phyloP scores from a whole-genome alignment of 257 asterid genomes.

The Sherardia arvensis region DNA sequence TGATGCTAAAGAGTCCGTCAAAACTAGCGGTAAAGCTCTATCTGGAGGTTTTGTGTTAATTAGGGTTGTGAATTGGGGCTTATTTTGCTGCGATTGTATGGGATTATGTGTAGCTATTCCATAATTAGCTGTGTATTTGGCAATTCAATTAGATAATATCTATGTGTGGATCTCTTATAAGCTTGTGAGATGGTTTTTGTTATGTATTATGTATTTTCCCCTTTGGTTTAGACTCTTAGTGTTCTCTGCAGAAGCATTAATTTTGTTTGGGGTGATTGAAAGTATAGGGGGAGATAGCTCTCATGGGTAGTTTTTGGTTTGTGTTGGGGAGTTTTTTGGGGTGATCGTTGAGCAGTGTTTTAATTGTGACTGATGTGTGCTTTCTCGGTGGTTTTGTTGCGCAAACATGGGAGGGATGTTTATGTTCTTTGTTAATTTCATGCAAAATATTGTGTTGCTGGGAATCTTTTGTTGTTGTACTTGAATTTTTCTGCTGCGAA shows the following conservation, averaged over 20 bases:
- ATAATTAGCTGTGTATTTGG: background rate
- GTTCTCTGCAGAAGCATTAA: background rate
- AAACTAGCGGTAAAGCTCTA: conserved; percentile 35
- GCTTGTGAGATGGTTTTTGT: background rate
- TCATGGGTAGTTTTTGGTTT: no score
- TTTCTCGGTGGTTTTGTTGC: background rate
- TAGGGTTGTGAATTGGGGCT: conserved; percentile 6
- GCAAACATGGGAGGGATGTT: background rate
- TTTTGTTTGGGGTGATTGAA: background rate
- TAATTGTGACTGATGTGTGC: background rate
- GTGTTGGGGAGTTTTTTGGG: no score
- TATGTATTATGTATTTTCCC: background rate
- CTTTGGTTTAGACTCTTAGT: background rate
- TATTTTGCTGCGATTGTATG: background rate
- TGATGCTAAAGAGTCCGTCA: conserved; percentile 51
- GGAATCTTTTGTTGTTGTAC: background rate
- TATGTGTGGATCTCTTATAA: background rate
- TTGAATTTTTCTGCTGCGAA: background rate
- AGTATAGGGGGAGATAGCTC: no score
- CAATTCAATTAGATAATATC: background rate
- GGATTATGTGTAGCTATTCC: background rate
- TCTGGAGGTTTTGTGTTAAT: conserved; percentile 1
- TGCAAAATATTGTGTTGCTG: background rate
- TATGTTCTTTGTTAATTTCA: background rate
- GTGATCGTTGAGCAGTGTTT: background rate